Evolutionary conservation across 345 rosid genomes (phyloP), one percentile per base, ranked within the genome.

Genomic region (Hypericum androsaemum): DNA sequence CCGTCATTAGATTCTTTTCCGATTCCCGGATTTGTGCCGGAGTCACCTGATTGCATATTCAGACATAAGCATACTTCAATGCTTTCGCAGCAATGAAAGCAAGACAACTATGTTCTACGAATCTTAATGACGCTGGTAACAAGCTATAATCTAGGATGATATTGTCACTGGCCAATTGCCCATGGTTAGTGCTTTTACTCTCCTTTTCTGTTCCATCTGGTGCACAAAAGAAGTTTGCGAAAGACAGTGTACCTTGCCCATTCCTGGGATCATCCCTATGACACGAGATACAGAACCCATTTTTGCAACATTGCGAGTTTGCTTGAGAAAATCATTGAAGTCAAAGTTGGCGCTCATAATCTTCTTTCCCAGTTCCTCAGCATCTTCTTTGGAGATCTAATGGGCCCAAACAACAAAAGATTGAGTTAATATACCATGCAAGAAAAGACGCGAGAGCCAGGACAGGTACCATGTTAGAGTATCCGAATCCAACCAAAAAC

Each of bases 241-340:
- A 22, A 22, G 32, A 22, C 32, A 22, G 32, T 62, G 12, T 71
- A 80, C 95, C 95, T 92, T 88, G 14, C 80, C 86, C 98, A 92
- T 83, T 58, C 98, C 96, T 0, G 96, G 98, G 54, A 92, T 88
- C 98, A 92, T 92, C 67, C 98, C 95, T 54, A 92, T 66, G 60
- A 88, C 88, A 47, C 86, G 88, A 59, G 81, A 76, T 89, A 92
- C 78, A 15, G 98, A 88, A 54, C 98, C 98, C 98, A 92, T 92
- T n/a, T 75, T 83, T 37, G 98, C 96, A 71, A 92, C 92, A 38
- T 92, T 75, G 38, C 94, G 88, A 57, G 96, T 92, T 66, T 92
- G 98, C 77, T 88, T 88, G 47, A 92, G 69, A 66, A 88, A 81
- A 77, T 92, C 98, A 64, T 92, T 92, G 75, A 92, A 92, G 72